Evolutionary conservation across 805 yeast genomes (phyloP), one percentile per base, ranked within the genome.

Genomic region (Komagataella populi): DNA sequence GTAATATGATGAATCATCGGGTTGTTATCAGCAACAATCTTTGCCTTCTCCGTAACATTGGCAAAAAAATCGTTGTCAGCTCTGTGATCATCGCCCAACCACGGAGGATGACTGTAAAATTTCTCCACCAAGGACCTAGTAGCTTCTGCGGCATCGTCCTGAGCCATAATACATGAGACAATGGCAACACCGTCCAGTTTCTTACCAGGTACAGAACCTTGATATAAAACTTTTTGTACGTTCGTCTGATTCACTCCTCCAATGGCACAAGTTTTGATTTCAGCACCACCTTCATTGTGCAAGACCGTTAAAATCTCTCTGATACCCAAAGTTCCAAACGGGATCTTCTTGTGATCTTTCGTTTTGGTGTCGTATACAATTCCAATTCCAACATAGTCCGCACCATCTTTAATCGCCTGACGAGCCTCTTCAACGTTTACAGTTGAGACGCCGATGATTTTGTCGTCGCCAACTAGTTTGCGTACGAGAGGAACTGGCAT

Each of bases 1-100:
- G 96, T 89, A 53, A 90, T 83, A 59, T 89, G 95, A 60, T 90
- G 96, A 6, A 87, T 81, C 56, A 89, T 64, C 0, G 96, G 95
- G 4, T 70, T 67, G 0, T n/a, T n/a, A 5, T 47, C 23, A n/a
- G 43, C 22, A 3, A 48, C 23, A 23, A n/a, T 43, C 45, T 14
- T 16, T 20, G 48, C 6, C 18, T 45, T 20, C 24, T 17, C 51
- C 16, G 18, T n/a, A 22, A 52, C 20, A 44, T 17, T 4, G 46
- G 16, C 8, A 43, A 12, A 20, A 10, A 20, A 18, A 12, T 45
- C 46, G n/a, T 20, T 45, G 46, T 17, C 18, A 10, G 23, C n/a
- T 23, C 46, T 17, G 46, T 45, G 18, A 20, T 20, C 18, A 45
- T 17, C 22, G 46, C 46, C 8, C 46, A 54, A 49, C 64, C 65